Base-by-base conservation (phyloP, 306 rosid species). In the Acacia melanoxylon region DNA sequence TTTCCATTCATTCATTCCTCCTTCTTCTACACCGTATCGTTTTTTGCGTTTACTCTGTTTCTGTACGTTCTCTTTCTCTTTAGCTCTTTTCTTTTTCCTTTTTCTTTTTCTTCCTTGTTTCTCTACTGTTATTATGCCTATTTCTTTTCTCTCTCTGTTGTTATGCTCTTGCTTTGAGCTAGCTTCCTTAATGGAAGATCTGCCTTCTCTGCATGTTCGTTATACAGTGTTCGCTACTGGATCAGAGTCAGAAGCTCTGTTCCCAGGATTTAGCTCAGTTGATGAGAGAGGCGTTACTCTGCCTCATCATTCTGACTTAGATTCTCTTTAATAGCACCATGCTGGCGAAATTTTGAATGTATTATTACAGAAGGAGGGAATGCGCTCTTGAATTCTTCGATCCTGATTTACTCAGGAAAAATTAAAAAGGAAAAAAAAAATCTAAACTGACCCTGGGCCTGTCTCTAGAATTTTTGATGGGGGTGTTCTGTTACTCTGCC, bases 11-110 rank as follows among this genome's bases (percentile, higher is more conserved):
- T 82, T 83, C 84, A 81, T 8, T 73, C 33, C 74, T 44, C 35
- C 63, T 76, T 84, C 77, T 72, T 49, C 48, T 35, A 51, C 41
- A 83, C 80, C 73, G 67, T 79, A n/a, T 85, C 84, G 78, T 24
- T 44, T 83, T 81, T 85, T 88, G 89, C 91, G 91, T 85, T 85
- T 46, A 75, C 52, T 84, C 86, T 77, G 85, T 88, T 82, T 86
- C 37, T 45, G 37, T 72, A 83, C 78, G 91, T 88, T 73, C 59
- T 31, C 6, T 41, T 29, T 33, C 6, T 81, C 35, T 46, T 49
- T 24, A 27, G 4, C 15, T 62, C 5, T 58, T 62, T 37, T 56
- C 35, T 58, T n/a, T 79, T 79, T 67, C 42, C 66, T 37, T 37
- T 27, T 22, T 22, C 69, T 75, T 17, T 46, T 69, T 84, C 1